Percentiles rank a stretch among this genome's conserved stretches.
Evolutionary conservation across 78 protist genomes (phyloP).

Genomic region (Cavenderia fasciculata): DNA sequence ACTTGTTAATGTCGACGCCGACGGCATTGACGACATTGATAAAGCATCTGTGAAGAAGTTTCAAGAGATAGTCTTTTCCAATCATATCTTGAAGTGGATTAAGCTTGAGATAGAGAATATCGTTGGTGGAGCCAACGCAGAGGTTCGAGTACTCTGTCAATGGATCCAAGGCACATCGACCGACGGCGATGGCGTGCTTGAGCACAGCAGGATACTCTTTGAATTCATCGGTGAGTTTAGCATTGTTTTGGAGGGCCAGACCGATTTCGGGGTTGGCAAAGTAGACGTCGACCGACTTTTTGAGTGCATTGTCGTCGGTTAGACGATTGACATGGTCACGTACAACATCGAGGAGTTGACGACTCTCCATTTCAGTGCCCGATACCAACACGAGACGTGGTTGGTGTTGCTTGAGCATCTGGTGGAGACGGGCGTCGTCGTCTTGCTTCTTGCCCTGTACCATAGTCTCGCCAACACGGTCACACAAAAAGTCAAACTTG

Average conservation of each 20-base stretch:
- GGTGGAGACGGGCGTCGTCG: conserved; percentile 1
- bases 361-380: conserved; percentile 41
- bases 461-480: conserved; percentile 37
- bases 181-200: conserved; percentile 60
- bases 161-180: conserved; percentile 68
- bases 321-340: conserved; percentile 9
- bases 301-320: background rate
- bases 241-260: conserved; percentile 30
- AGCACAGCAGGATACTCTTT: conserved; percentile 45
- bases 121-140: conserved; percentile 41
- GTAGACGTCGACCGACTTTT: background rate
- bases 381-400: conserved; percentile 33
- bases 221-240: conserved; percentile 25
- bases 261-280: conserved; percentile 62
- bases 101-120: conserved; percentile 50
- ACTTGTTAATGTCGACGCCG: conserved; percentile 78
- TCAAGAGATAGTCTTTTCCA: conserved; percentile 48
- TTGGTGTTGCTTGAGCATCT: conserved; percentile 10
- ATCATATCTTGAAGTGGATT: conserved; percentile 79
- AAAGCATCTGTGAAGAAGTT: conserved; percentile 61
- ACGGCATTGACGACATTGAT: conserved; percentile 69
- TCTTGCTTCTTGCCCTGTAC: conserved; percentile 32
- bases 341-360: conserved; percentile 27
- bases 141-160: conserved; percentile 50
- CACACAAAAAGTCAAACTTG: conserved; percentile 63